Evolutionary conservation across 768 basidiomycete genomes (phyloP), one percentile per base, ranked within the genome.

Genomic region (Hortiboletus flavorubellus): DNA sequence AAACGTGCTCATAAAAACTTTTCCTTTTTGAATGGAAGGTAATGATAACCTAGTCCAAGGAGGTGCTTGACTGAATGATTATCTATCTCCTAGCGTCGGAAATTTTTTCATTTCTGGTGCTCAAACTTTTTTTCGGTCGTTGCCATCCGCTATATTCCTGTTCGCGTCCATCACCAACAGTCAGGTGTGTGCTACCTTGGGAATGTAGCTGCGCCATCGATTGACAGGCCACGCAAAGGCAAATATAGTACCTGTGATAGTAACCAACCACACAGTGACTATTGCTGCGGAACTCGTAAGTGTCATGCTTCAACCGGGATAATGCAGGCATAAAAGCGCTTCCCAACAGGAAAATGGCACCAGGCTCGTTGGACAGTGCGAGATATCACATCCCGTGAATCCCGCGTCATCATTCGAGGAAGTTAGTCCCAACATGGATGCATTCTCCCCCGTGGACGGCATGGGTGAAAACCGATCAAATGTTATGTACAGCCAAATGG

Each of bases 221-320:
- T 55, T 61, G 59, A 60, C 54, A 46, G 38, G 40, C 49, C 51
- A 66, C 44, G 53, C 59, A 39, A 70, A 78, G 80, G 87, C 91
- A 11, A 82, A 86, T 56, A 95, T 98, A 54, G 75, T 96, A 2
- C 95, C 95, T 0, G 91, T 87, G 4, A 89, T 98, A 59, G 84
- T 95, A 39, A 98, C 95, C 12, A 95, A 93, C 70, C 91, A 93
- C 68, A 93, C 90, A 0, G 92, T 93, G n/a, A 97, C 94, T 14
- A 93, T 98, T 58, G 91, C 93, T 38, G 93, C 88, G 23, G 88
- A 95, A 71, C 78, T 96, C 64, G 89, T 84, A 30, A 64, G 77
- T 73, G 48, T 52, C 23, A 49, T 49, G 26, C 51, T 81, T 82
- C 56, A 83, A 91, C 58, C 83, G 85, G 30, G 74, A 78, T 35